Evolutionary conservation across 2,329 filamentous ascomycete species (phyloP), one percentile per base, ranked within the genome.

Genomic region (Dendrostoma leiphaemia): DNA sequence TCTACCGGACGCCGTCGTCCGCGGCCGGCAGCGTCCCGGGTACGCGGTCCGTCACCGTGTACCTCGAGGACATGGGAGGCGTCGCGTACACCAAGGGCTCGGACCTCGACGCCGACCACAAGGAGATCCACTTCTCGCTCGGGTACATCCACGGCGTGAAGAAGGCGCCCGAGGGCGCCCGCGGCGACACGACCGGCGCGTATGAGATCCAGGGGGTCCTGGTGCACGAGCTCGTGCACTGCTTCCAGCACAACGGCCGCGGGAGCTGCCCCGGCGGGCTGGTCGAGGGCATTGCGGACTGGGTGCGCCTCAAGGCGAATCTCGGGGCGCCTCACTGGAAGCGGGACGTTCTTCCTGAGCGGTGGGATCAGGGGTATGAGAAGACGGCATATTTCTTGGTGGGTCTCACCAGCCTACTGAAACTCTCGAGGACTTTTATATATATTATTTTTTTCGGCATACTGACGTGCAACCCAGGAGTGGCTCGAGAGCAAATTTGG

Each of bases 151-250:
- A 73, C 40, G 62, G 66, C 43, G 74, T 83, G 59, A 53, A 64
- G 31, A 19, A 38, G 37, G 44, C 51, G 6, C 63, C 78, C 0
- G 53, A 35, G 6, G 45, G 40, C 32, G 46, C 68, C 0, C 62
- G 71, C 10, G 77, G 79, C 46, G 71, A 73, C 12, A 59, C 67
- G 19, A 48, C 52, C 2, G 56, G 52, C 32, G 48, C 56, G 23
- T 64, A 78, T 35, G 91, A 97, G 73, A 84, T 97, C 56, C 74
- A 82, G 17, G 94, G 94, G 37, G 91, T 97, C 1, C 70, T 97
- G 19, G 88, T 89, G 1, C 93, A 97, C 68, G 93, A 97, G 72
- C 86, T 97, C 58, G 93, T 97, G 13, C 94, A 97, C 74, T 97
- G 91, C 72, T 95, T 89, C 73, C 93, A 97, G 70, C 88, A 90